Percentiles rank a stretch among this genome's conserved stretches.
phyloP scores from a whole-genome alignment of 345 rosid species.

The Acer saccharum region DNA sequence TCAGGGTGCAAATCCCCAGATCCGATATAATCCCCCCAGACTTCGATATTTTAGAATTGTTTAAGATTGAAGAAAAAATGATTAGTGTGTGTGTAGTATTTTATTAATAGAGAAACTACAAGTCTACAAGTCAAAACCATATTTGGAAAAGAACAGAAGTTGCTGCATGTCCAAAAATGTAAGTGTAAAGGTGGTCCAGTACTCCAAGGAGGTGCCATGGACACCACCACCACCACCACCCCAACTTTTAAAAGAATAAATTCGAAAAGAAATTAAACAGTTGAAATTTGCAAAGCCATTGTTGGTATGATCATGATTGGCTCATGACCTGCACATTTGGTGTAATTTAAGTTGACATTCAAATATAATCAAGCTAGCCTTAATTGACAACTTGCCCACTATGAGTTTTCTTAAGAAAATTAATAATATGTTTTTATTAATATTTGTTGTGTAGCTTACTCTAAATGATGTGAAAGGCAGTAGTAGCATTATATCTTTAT shows the following conservation, averaged over 20 bases:
- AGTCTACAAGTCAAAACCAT: background rate
- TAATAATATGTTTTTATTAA: too few relatives aligned
- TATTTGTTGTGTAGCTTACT: too few relatives aligned
- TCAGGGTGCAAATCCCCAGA: too few relatives aligned
- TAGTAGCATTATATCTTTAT: too few relatives aligned
- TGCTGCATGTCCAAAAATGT: too few relatives aligned
- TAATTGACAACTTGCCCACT: too few relatives aligned
- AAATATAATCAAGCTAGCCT: too few relatives aligned
- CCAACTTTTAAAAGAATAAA: background rate
- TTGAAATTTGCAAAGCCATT: background rate
- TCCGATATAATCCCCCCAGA: too few relatives aligned
- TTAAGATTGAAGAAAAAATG: background rate
- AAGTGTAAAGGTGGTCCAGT: background rate
- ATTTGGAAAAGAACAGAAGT: too few relatives aligned
- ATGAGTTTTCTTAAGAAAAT: too few relatives aligned
- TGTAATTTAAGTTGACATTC: background rate
- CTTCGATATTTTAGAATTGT: background rate
- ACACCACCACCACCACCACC: background rate
- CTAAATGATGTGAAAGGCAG: too few relatives aligned
- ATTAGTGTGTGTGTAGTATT: background rate
- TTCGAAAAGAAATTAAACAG: too few relatives aligned
- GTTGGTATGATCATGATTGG: background rate
- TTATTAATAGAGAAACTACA: background rate
- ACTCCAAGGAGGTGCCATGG: background rate
- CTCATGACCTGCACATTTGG: background rate